Evolutionary conservation across 75 land plant genomes (phyloP).

Genomic region (Picea glauca): DNA sequence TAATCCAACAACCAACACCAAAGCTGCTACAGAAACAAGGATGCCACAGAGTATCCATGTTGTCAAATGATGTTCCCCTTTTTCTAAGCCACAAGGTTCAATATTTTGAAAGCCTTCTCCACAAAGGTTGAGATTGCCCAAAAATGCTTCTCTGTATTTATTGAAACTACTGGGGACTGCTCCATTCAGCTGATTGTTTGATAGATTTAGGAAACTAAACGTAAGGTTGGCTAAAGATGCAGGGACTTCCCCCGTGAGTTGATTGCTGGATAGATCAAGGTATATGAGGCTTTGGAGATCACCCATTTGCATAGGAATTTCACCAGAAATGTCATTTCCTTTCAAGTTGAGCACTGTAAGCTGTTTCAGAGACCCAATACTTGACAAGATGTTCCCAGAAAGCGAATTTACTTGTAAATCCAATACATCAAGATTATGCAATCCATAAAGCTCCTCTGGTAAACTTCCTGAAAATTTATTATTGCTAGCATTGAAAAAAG

Average conservation of each 20-base stretch:
- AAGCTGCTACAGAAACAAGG: slow-evolving; percentile 19
- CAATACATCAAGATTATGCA: slow-evolving; percentile 12
- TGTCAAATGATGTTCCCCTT: background rate
- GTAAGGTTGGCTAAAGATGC: slow-evolving; percentile 14
- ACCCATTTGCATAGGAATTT: slow-evolving; percentile 24
- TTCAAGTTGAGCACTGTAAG: slow-evolving; percentile 18
- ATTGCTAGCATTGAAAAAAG: slow-evolving; percentile 5
- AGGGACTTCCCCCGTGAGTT: slow-evolving; percentile 28
- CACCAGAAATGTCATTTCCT: slow-evolving; percentile 22
- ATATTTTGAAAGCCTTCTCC: slow-evolving; percentile 11
- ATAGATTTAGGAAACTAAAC: slow-evolving; percentile 55
- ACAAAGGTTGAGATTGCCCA: slow-evolving; percentile 16
- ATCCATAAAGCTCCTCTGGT: slow-evolving; percentile 11
- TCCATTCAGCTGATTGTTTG: slow-evolving; percentile 56
- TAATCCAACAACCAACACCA: slow-evolving; percentile 44
- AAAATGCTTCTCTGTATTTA: slow-evolving; percentile 32
- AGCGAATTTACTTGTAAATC: slow-evolving; percentile 27
- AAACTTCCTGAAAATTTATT: slow-evolving; percentile 29
- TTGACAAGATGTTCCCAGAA: slow-evolving; percentile 16
- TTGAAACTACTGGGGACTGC: slow-evolving; percentile 45
- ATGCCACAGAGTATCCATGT: slow-evolving; percentile 33
- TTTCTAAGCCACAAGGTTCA: background rate
- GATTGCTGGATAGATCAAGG: slow-evolving; percentile 29
- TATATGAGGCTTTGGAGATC: slow-evolving; percentile 19
- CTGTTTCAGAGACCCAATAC: slow-evolving; percentile 8